A percentile compares a stretch with the other conserved stretches of the same genome.
These are phyloP conservation scores for Hypoxylon rickii DNA, from an alignment of 495 filamentous ascomycete species.

Conservation along the genomic window DNA sequence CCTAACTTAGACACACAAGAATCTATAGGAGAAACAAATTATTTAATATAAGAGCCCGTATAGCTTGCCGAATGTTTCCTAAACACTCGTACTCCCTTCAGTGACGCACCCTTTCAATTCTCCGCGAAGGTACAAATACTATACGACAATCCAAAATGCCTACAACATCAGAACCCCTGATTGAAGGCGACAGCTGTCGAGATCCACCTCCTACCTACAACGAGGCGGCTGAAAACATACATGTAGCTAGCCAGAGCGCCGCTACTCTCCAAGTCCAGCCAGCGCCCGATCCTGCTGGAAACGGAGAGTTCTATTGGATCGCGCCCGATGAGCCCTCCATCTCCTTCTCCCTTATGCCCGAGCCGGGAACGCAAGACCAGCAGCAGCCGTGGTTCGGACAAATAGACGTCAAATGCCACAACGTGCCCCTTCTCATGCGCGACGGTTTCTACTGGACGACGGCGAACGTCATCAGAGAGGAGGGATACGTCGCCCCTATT, in stretches of 20 bases:
- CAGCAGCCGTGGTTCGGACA: conserved; percentile 8
- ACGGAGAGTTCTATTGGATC: background rate
- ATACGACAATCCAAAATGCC: too few relatives aligned
- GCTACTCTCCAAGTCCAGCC: conserved; percentile 6
- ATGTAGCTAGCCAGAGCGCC: conserved; percentile 1
- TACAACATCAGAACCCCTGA: conserved; percentile 5
- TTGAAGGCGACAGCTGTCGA: background rate
- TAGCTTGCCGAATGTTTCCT: too few relatives aligned
- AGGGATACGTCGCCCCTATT: conserved; percentile 4
- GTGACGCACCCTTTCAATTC: too few relatives aligned
- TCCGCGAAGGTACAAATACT: too few relatives aligned
- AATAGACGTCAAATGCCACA: conserved; percentile 13
- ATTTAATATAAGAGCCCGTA: too few relatives aligned
- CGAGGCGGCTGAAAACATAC: conserved; percentile 4
- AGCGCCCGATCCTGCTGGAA: conserved; percentile 13
- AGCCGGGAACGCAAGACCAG: background rate
- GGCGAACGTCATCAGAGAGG: conserved; percentile 22
- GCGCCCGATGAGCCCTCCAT: background rate
- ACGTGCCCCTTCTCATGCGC: conserved; percentile 31
- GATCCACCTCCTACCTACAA: conserved; percentile 3
- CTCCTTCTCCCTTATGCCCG: background rate
- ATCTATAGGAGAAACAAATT: too few relatives aligned
- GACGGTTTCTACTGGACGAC: conserved; percentile 26
- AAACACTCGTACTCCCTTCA: too few relatives aligned
- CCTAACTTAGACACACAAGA: too few relatives aligned